Base-by-base conservation (phyloP, 2,329 filamentous ascomycete species). In the Lithohypha guttulata region DNA sequence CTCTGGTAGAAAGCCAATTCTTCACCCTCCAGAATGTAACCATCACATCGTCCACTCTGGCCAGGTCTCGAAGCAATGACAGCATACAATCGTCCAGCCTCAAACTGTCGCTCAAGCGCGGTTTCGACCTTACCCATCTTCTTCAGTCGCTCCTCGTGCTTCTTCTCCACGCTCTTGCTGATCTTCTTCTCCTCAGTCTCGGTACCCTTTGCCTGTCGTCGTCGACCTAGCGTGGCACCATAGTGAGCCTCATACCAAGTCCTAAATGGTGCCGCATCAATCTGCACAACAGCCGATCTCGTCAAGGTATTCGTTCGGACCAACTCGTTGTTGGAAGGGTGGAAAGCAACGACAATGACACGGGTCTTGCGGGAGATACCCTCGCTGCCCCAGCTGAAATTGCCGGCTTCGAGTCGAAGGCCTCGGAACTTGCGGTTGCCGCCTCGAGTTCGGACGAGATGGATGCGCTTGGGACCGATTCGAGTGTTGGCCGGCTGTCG, bases 201-300 rank as follows among this genome's bases (percentile, higher is more conserved):
- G 54, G 53, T 62, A 36, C 58, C 53, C 70, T 93, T 87, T 67
- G 80, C 75, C 75, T 94, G 86, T 71, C 87, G 84, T 71, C 81
- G 82, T 60, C 87, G 84, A 66, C 91, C 91, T 51, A 98, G 65
- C 59, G 74, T 59, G 69, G 84, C 77, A 64, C 91, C 91, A 78
- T 98, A 98, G 82, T 98, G 91, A 57, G 91, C 85, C 80, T 98
- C 91, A 73, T 93, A 98, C 91, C 91, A 98, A 75, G 96, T 89
- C 68, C 91, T 79, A 84, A 98, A 98, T 56, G 91, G 91, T 51
- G 91, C 85, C 59, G 93, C 91, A 70, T 98, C 91, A 71, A 98
- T 75, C 77, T 98, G 91, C 67, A 98, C 84, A 62, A 98, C 84
- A 72, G 91, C 91, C 64, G 85, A 85, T 75, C 87, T 93, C 77